Evolutionary conservation across 192 early-diverging fungal species (phyloP), one percentile per base, ranked within the genome.

Genomic region (Pilaira anomala): DNA sequence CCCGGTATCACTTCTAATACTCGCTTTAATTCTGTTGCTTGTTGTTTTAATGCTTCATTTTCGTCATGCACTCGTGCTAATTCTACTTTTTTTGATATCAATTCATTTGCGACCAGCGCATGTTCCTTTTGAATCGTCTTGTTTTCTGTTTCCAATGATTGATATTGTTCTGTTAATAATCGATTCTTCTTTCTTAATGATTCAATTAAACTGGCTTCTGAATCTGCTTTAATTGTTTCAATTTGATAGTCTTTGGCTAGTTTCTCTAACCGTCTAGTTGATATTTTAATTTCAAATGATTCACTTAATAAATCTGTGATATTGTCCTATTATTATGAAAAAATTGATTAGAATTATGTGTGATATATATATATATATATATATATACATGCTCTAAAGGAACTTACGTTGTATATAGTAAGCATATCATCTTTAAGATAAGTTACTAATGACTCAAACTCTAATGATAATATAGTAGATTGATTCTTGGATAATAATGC

Each of bases 301-400:
- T 95, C 93, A 16, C 75, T 61, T 25, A 98, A 87, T 52, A 98
- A 82, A 63, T 83, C 77, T 56, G 83, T 78, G 5, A 88, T 76
- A 54, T 93, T 75, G 30, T 90, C 83, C 69, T 83, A 71, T 54
- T 22, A 59, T 28, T 9, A 1, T 46, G 3, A 16, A 7, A 8
- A 12, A 26, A 33, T 5, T 5, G 12, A 45, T 13, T 16, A 46
- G 44, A 13, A 13, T 18, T 18, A 19, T 13, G 39, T 8, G 39
- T 40, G 39, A 40, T 46, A 46, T 46, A 3, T 5, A 46, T 6
- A 9, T 36, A 33, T 33, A 33, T 7, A n/a, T 45, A 29, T 53
- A n/a, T 12, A 3, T 2, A 6, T n/a, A n/a, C 30, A 40, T 0
- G 7, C n/a, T n/a, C n/a, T n/a, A n/a, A n/a, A 18, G 19, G 41